Conservation (phyloP, 2,329 filamentous ascomycete species). For the Cladosporium phlei region DNA sequence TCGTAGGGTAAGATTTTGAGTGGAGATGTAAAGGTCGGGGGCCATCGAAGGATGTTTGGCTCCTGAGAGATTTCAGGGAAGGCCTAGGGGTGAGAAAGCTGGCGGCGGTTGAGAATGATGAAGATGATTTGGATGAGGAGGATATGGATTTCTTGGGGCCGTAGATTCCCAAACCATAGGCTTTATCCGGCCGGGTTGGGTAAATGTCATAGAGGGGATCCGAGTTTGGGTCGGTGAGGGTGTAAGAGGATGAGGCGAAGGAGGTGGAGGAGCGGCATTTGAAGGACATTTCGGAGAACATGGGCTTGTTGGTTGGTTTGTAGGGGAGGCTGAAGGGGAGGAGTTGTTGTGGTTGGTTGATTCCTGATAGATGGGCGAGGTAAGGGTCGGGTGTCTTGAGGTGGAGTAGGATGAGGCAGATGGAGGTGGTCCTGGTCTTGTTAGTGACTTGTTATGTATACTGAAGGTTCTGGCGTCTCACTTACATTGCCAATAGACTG, state of each 20-base stretch:
- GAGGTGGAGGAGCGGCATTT: slow-evolving; percentile 28
- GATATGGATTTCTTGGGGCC: slow-evolving; percentile 12
- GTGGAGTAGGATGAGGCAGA: slow-evolving; percentile 23
- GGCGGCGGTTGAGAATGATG: too few species aligned
- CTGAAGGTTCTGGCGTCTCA: too few species aligned
- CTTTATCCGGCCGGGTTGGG: slow-evolving; percentile 16
- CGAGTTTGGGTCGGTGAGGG: slow-evolving; percentile 10
- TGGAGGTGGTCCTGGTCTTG: slow-evolving; percentile 18
- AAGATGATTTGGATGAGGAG: too few species aligned
- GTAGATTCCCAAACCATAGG: slow-evolving; percentile 24
- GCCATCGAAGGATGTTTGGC: slow-evolving; percentile 19
- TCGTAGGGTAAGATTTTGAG: too few species aligned
- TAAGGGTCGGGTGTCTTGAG: slow-evolving; percentile 23
- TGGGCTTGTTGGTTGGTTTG: slow-evolving; percentile 15
- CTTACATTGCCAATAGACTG: slow-evolving; percentile 24
- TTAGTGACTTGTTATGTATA: not conserved
- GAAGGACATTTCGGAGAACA: slow-evolving; percentile 29
- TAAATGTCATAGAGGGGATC: slow-evolving; percentile 13
- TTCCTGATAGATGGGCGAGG: slow-evolving; percentile 24
- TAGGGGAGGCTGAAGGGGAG: slow-evolving; percentile 22
- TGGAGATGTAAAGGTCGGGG: too few species aligned
- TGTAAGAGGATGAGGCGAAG: slow-evolving; percentile 20
- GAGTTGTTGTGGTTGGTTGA: slow-evolving; percentile 17
- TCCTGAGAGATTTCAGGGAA: slow-evolving; percentile 22
- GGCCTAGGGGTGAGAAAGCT: slow-evolving; percentile 22